Evolutionary conservation across 2,329 filamentous ascomycete species (phyloP), one percentile per base, ranked within the genome.

Genomic region (Aureobasidium sp.): DNA sequence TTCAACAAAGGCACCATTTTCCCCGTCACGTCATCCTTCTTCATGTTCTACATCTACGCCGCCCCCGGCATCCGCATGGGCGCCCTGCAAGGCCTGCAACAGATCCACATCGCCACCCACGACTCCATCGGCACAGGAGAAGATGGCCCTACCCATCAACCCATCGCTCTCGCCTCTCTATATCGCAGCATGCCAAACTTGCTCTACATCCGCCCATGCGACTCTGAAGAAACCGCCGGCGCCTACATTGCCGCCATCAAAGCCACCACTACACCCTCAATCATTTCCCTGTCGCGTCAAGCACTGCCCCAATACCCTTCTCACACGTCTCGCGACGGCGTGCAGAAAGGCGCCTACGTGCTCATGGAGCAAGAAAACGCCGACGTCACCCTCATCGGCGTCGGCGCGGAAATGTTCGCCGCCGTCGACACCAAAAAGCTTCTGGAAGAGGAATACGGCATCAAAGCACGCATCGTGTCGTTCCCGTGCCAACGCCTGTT

Each of bases 401-500:
- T 75, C 1, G 75, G 76, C n/a, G 73, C 75, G 1, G 75, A 79
- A 55, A 66, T 79, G 32, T 66, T 63, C 25, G 74, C 75, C 55
- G 74, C 74, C 0, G 61, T 79, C 2, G 65, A 71, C 19, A 63
- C 68, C 16, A 53, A 52, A 22, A 47, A 48, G 27, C 6, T 25
- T 17, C 59, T 68, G 7, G 56, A 52, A 12, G 53, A 57, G 11
- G 55, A 47, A 6, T 64, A 68, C 45, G 63, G 63, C 12, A 64
- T 77, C 55, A 68, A 65, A 16, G 71, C 71, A 0, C 71, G 76
- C 2, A 68, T 79, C 1, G 65, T 79, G 47, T 72, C 68, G 53
- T 77, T 78, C 63, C 76, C 76, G 0, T 78, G 72, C 57, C 71
- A 75, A 60, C 66, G 73, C 0, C 59, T 78, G 14, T 79, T 79